These are phyloP conservation scores for Pisolithus marmoratus DNA, from an alignment of 768 basidiomycete species.

Conservation along the genomic window DNA sequence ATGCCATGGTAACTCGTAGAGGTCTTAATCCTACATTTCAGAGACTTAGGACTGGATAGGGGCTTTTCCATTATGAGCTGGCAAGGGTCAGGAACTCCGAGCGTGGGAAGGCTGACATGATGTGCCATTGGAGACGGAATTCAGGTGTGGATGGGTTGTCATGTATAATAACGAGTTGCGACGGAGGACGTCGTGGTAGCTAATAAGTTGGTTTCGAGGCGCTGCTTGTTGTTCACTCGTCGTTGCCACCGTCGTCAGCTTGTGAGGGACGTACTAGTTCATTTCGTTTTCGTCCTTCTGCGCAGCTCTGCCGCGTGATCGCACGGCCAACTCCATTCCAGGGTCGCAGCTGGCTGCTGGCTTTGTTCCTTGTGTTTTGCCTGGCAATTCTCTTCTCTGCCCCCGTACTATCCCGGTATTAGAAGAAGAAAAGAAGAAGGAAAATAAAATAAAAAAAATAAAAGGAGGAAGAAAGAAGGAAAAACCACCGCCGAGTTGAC, in stretches of 20 bases:
- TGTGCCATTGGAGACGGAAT: too few relatives aligned
- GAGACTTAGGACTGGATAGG: too few relatives aligned
- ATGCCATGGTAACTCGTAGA: too few relatives aligned
- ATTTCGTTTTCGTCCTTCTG: not conserved
- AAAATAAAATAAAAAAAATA: too few relatives aligned
- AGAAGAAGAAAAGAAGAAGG: not conserved
- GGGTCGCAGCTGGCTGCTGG: not conserved
- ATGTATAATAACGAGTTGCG: too few relatives aligned
- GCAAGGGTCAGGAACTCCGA: too few relatives aligned
- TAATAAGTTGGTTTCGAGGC: not conserved
- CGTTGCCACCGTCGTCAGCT: not conserved
- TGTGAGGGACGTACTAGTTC: not conserved
- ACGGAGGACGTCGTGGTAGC: not conserved
- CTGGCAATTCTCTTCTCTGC: not conserved
- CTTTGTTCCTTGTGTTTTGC: not conserved
- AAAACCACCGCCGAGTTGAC: not conserved
- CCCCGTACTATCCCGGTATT: not conserved
- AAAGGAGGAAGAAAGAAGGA: too few relatives aligned
- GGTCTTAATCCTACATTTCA: too few relatives aligned
- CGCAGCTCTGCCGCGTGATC: not conserved
- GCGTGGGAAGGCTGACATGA: conserved; percentile 3
- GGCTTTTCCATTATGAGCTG: too few relatives aligned
- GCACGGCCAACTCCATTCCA: not conserved
- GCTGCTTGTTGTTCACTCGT: not conserved
- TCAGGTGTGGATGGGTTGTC: too few relatives aligned